Evolutionary conservation across 2,329 filamentous ascomycete species (phyloP), one percentile per base, ranked within the genome.

Genomic region (Xylariaceae sp.): DNA sequence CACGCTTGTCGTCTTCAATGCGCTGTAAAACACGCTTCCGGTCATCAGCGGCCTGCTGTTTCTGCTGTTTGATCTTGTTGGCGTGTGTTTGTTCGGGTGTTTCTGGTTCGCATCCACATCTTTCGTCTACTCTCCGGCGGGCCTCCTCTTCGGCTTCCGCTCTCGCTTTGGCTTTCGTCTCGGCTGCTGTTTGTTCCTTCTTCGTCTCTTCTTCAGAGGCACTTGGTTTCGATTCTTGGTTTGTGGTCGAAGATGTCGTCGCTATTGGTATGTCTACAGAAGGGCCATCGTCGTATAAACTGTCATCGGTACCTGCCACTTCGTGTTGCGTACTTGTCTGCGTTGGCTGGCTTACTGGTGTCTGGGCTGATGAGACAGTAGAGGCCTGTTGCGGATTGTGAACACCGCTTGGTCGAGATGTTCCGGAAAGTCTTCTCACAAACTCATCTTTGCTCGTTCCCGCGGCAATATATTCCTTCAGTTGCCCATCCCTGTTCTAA

Each of bases 1-100:
- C 84, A 10, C 75, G 75, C 61, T 85, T 87, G 67, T 94, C 88
- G 48, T 85, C 80, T 58, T 89, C 84, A 51, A 94, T 90, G 32
- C 82, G 80, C 53, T 81, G 80, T 36, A 91, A 73, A 42, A 94
- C 84, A 1, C 86, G 77, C 45, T 81, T 76, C 29, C 84, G 75
- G 60, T 93, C 87, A 36, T 84, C 77, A 37, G 78, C 74, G 2
- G 82, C 79, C 50, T 88, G 78, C 44, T 79, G 73, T 55, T 85
- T 81, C 44, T 79, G 76, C 61, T 81, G 83, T 57, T 77, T 82
- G 71, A 58, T 71, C 71, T 69, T 12, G 60, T 49, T 52, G 1
- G 51, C 51, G 38, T 63, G 37, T 53, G 48, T 7, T 53, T 57
- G 40, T 52, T 45, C 50, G 48, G 60, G 11, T 62, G 59, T 20